Evolutionary conservation across 2,329 filamentous ascomycete species (phyloP), one percentile per base, ranked within the genome.

Genomic region (Colletotrichum magnum): DNA sequence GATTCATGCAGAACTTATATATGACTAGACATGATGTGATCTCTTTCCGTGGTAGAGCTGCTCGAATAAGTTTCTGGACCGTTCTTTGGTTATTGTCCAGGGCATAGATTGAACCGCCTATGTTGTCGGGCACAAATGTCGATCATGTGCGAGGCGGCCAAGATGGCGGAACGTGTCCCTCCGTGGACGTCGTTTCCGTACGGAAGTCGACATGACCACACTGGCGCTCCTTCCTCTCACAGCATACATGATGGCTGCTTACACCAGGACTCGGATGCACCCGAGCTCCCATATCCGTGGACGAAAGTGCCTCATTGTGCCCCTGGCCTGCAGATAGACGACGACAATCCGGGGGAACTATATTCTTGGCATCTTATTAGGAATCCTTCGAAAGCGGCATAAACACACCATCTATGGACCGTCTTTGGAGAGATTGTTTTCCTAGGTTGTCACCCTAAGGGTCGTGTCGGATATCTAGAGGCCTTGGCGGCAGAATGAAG

Each of bases 121-220:
- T 10, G 4, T n/a, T 21, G 52, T 39, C 16, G 43, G 21, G 43
- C 43, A 36, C 4, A 10, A 41, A 4, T 56, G 50, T 51, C 43
- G 51, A 26, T 45, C 58, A 67, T 67, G 43, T 39, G 58, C 56
- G 47, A n/a, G 21, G 4, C 0, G 28, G 18, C 16, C 39, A 5
- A 41, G 4, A 45, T 28, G 2, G 12, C 58, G 50, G 64, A 62
- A 39, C 28, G 2, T 36, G 4, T 5, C 7, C 1, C 64, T 62
- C 58, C 50, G 21, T 24, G 21, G 21, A 24, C 21, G 21, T 24
- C 21, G 21, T 24, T 24, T 24, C 21, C 21, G 47, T 62, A 1
- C 16, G 50, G 43, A 61, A 39, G n/a, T 0, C 2, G 2, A 13
- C 0, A 7, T 21, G n/a, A 10, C 18, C 13, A 21, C 5, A 13